Evolutionary conservation across 495 filamentous ascomycete genomes (phyloP).

Genomic region (Saxispiralis lemnorum): DNA sequence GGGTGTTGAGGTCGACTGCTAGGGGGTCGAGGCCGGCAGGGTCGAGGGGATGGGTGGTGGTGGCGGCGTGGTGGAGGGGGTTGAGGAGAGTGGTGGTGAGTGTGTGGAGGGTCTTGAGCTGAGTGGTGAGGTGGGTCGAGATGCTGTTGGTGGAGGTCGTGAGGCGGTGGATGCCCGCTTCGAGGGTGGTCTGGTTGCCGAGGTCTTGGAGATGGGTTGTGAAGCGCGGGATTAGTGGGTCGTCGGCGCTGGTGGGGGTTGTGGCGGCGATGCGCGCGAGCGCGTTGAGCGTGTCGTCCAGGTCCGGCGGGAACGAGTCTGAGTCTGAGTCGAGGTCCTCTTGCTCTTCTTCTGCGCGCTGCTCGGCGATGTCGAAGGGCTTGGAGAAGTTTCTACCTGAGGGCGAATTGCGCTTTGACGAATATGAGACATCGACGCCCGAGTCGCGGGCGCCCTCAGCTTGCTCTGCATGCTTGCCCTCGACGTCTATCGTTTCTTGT

Average conservation of each 20-base stretch:
- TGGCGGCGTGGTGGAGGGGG: conserved; percentile 3
- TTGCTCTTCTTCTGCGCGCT: conserved; percentile 4
- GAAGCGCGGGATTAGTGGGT: conserved; percentile 10
- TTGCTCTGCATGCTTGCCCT: background rate
- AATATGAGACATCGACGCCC: conserved; percentile 13
- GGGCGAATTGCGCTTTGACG: background rate
- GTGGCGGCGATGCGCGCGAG: conserved; percentile 11
- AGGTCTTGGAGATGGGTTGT: conserved; percentile 13
- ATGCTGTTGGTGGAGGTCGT: conserved; percentile 14
- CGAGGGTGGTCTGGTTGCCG: conserved; percentile 13
- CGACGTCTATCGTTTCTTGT: background rate
- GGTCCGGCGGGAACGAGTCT: conserved; percentile 8
- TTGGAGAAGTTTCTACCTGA: conserved; percentile 12
- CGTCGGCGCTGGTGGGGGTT: conserved; percentile 3
- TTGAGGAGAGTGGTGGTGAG: conserved; percentile 4
- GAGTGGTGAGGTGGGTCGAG: conserved; percentile 9
- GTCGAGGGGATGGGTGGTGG: background rate
- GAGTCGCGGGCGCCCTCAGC: conserved; percentile 11
- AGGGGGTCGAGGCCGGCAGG: conserved; percentile 1
- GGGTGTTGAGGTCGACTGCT: conserved; percentile 2
- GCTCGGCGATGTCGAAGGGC: conserved; percentile 2
- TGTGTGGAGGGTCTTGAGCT: conserved; percentile 9
- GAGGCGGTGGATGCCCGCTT: conserved; percentile 11
- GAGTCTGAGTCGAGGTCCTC: background rate
- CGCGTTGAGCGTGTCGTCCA: conserved; percentile 14